These are phyloP conservation scores for Cordyceps cicadae DNA, from an alignment of 2,329 filamentous ascomycete genomes.

Conservation along the genomic window DNA sequence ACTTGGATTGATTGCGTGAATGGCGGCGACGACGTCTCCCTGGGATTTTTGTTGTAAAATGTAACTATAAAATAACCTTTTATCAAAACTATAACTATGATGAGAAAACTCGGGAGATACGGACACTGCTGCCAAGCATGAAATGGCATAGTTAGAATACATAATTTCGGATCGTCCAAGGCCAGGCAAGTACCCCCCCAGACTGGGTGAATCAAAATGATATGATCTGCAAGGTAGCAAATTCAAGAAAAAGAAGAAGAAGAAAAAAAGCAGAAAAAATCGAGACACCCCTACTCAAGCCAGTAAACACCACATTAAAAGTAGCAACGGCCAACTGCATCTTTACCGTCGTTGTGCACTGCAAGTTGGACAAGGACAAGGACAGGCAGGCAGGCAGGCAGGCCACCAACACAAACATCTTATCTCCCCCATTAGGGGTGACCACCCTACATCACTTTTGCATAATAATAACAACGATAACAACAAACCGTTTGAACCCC, in stretches of 20 bases:
- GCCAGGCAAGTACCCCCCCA: no score
- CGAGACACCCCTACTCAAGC: no score
- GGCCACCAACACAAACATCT: constrained; percentile 3
- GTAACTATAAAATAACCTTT: neutral
- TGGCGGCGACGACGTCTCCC: neutral
- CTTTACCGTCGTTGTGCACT: neutral
- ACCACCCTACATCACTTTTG: neutral
- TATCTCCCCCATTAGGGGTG: neutral
- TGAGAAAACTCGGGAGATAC: no score
- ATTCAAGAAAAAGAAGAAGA: no score
- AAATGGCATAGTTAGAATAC: no score
- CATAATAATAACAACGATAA: constrained; percentile 8
- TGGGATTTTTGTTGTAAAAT: neutral
- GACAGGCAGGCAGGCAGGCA: no score
- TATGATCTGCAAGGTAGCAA: no score
- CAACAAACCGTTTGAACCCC: constrained; percentile 9
- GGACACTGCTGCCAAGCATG: no score
- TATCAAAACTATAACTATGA: no score
- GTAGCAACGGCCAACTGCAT: neutral
- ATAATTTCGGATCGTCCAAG: no score
- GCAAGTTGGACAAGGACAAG: neutral
- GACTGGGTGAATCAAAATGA: no score
- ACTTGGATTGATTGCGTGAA: neutral
- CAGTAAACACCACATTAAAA: neutral
- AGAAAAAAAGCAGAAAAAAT: neutral